Evolutionary conservation across 2,329 filamentous ascomycete genomes (phyloP).

Genomic region (Talaromyces sp.): DNA sequence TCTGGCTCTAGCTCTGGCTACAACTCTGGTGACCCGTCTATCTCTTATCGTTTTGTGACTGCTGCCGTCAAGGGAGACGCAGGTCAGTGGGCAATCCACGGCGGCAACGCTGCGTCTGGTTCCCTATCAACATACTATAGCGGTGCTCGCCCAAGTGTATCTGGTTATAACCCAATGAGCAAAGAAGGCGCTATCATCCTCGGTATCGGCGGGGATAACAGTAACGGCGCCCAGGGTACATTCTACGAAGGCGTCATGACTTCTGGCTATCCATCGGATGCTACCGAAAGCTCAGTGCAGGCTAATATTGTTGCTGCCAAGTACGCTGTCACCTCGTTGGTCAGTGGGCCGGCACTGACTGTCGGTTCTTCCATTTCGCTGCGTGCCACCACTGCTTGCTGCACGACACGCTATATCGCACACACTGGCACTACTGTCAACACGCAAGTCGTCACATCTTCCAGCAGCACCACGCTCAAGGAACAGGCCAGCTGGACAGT

Average conservation of each 20-base stretch:
- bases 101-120: slow-evolving; percentile 4
- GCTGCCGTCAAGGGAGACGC: slow-evolving; percentile 4
- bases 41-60: slow-evolving; percentile 4
- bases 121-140: slow-evolving; percentile 3
- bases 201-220: slow-evolving; percentile 8
- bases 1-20: background rate
- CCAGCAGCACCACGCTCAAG: background rate
- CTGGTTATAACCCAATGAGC: slow-evolving; percentile 7
- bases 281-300: slow-evolving; percentile 4
- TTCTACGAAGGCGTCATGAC: slow-evolving; percentile 10
- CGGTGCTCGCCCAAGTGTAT: slow-evolving; percentile 1
- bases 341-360: slow-evolving; percentile 3
- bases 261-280: slow-evolving; percentile 5
- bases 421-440: slow-evolving; percentile 5
- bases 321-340: slow-evolving; percentile 4
- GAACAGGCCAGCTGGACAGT: slow-evolving; percentile 8
- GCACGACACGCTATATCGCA: slow-evolving; percentile 5
- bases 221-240: slow-evolving; percentile 6
- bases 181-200: slow-evolving; percentile 10
- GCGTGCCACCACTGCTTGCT: slow-evolving; percentile 3
- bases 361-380: slow-evolving; percentile 2
- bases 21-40: slow-evolving; percentile 3
- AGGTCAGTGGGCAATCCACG: slow-evolving; percentile 4
- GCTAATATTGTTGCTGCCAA: slow-evolving; percentile 6
- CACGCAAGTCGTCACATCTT: slow-evolving; percentile 6